Percentiles rank a stretch among this genome's conserved stretches.
Evolutionary conservation across 202 grass and related monocot genomes (phyloP).

Genomic region (Setaria viridis): DNA sequence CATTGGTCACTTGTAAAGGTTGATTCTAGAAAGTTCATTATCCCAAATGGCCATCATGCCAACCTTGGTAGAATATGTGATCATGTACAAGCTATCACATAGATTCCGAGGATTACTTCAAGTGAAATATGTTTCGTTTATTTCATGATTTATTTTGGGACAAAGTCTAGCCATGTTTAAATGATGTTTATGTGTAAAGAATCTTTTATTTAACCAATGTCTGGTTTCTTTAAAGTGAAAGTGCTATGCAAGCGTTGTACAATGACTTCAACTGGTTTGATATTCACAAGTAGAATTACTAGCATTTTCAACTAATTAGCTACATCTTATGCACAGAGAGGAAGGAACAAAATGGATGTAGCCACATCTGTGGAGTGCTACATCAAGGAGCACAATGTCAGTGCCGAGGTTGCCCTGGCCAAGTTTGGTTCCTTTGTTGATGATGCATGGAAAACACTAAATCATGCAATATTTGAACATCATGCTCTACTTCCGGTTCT

Average conservation of each 20-base stretch:
- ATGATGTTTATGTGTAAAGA: no score
- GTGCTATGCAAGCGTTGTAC: background rate
- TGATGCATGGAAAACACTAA: slow-evolving; percentile 36
- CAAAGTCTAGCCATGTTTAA: background rate
- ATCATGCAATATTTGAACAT: slow-evolving; percentile 1
- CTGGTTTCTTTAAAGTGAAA: background rate
- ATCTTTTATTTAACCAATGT: no score
- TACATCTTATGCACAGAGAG: background rate
- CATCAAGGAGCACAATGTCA: slow-evolving; percentile 8
- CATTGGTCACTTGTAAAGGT: background rate
- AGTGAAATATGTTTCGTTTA: no score
- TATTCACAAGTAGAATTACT: background rate
- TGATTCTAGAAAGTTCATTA: background rate
- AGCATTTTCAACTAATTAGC: background rate
- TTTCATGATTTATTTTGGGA: background rate
- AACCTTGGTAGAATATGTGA: background rate
- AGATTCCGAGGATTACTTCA: no score
- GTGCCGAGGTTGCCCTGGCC: background rate
- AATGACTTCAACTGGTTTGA: background rate
- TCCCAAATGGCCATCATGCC: background rate
- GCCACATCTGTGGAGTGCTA: slow-evolving; percentile 17
- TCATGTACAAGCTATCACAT: background rate
- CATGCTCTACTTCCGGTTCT: background rate
- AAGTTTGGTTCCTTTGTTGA: background rate
- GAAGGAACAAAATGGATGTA: slow-evolving; percentile 15